Conservation (phyloP, 1,284 basidiomycete genomes). For the Fomitopsis schrenkii region DNA sequence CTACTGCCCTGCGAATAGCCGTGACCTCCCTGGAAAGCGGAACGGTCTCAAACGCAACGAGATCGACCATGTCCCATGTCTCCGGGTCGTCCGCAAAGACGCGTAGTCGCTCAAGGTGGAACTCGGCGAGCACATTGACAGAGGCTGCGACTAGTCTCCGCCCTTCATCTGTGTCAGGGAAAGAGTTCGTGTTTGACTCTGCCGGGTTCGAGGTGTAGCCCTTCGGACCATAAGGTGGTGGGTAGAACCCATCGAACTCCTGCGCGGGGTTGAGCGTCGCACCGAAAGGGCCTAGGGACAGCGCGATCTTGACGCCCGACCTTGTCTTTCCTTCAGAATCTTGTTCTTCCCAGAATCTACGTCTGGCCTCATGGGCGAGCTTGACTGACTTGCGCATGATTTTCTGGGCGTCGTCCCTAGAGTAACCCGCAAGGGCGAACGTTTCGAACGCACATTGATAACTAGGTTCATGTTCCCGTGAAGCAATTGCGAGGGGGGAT, state of each 20-base stretch:
- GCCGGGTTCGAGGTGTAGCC: constrained; percentile 26
- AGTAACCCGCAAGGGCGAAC: constrained; percentile 51
- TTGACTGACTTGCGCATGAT: constrained; percentile 55
- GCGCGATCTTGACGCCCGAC: constrained; percentile 41
- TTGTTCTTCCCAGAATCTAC: constrained; percentile 28
- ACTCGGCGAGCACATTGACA: constrained; percentile 52
- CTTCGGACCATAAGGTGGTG: constrained; percentile 68
- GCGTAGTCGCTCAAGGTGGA: constrained; percentile 64
- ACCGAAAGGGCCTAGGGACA: constrained; percentile 76
- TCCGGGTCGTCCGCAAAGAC: constrained; percentile 45
- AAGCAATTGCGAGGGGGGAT: neutral
- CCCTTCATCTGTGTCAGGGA: constrained; percentile 29
- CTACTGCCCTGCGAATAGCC: constrained; percentile 65
- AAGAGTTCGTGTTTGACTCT: constrained; percentile 39
- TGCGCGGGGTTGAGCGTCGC: constrained; percentile 64
- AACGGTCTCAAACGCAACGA: constrained; percentile 78
- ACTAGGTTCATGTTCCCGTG: constrained; percentile 27
- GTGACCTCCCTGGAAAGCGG: constrained; percentile 64
- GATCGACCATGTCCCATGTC: constrained; percentile 57
- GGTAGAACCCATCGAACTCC: constrained; percentile 74
- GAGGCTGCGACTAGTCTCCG: constrained; percentile 29
- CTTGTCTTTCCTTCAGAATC: neutral
- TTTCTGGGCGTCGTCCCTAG: constrained; percentile 34
- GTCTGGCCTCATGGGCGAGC: constrained; percentile 46
- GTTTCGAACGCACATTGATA: constrained; percentile 62